Evolutionary conservation across 2,329 filamentous ascomycete genomes (phyloP).

Genomic region (Beauveria medogensis): DNA sequence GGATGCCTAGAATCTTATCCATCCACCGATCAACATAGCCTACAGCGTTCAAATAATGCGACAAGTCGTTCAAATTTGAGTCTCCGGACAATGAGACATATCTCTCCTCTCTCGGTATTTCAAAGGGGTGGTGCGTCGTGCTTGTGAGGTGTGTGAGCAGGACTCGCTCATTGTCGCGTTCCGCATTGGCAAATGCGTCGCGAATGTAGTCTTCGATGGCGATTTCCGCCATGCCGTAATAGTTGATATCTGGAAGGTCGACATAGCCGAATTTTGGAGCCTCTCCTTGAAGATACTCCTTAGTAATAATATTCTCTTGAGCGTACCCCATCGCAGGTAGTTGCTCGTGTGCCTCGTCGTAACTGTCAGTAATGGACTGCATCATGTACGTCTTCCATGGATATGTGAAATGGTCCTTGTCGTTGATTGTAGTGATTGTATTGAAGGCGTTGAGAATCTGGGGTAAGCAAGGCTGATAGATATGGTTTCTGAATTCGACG

Average conservation of each 20-base stretch:
- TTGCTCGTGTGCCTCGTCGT: conserved; percentile 25
- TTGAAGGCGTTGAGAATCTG: conserved; percentile 29
- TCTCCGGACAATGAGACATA: conserved; percentile 19
- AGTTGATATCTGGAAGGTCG: conserved; percentile 24
- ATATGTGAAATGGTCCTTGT: conserved; percentile 17
- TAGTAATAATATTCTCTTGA: conserved; percentile 18
- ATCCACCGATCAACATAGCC: conserved; percentile 26
- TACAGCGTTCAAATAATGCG: conserved; percentile 26
- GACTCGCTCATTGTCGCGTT: conserved; percentile 22
- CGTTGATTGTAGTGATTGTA: conserved; percentile 12
- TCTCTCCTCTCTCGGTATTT: conserved; percentile 19
- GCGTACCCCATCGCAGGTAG: conserved; percentile 24
- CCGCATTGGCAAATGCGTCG: conserved; percentile 23
- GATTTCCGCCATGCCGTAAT: conserved; percentile 25
- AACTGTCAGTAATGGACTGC: conserved; percentile 25
- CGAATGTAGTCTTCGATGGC: conserved; percentile 25
- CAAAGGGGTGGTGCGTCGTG: conserved; percentile 27
- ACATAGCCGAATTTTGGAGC: conserved; percentile 22
- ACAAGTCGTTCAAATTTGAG: conserved; percentile 22
- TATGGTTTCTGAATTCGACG: conserved; percentile 30
- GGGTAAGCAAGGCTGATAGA: conserved; percentile 38
- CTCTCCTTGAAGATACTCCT: conserved; percentile 22
- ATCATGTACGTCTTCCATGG: conserved; percentile 26
- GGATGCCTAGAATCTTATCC: conserved; percentile 20
- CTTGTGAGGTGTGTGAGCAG: conserved; percentile 29